Conservation (phyloP, 768 basidiomycete species). For the Boletus reticuloceps region DNA sequence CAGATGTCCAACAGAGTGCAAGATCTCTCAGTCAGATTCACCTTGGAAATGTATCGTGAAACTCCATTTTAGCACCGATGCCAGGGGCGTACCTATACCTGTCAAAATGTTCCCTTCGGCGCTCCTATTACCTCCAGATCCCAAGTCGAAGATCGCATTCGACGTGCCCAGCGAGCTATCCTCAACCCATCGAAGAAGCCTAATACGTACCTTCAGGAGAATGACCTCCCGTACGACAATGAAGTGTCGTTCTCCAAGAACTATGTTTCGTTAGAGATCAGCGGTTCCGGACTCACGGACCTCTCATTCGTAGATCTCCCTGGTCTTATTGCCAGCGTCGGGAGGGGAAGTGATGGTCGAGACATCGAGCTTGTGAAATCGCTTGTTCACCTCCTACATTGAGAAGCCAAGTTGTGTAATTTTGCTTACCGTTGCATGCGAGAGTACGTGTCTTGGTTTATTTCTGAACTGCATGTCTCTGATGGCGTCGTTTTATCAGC, state of each 20-base stretch:
- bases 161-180: conserved; percentile 63
- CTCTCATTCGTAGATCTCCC: conserved; percentile 66
- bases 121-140: conserved; percentile 46
- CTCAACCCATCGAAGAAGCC: conserved; percentile 47
- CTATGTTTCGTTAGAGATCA: conserved; percentile 56
- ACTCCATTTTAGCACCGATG: conserved; percentile 44
- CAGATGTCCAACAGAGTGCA: conserved; percentile 60
- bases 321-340: conserved; percentile 59
- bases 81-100: conserved; percentile 35
- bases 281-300: conserved; percentile 57
- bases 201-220: conserved; percentile 12
- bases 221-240: conserved; percentile 9
- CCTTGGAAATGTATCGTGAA: conserved; percentile 53
- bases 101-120: conserved; percentile 45
- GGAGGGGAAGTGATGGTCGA: conserved; percentile 43
- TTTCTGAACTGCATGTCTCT: conserved; percentile 29
- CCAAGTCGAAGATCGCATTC: conserved; percentile 63
- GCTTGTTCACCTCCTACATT: conserved; percentile 58
- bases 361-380: conserved; percentile 64
- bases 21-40: conserved; percentile 38
- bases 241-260: conserved; percentile 50
- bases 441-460: conserved; percentile 16
- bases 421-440: conserved; percentile 56
- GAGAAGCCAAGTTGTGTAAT: conserved; percentile 66
- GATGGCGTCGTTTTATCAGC: conserved; percentile 47